phyloP scores from a whole-genome alignment of 441 rosid species.

The Breynia disticha region DNA sequence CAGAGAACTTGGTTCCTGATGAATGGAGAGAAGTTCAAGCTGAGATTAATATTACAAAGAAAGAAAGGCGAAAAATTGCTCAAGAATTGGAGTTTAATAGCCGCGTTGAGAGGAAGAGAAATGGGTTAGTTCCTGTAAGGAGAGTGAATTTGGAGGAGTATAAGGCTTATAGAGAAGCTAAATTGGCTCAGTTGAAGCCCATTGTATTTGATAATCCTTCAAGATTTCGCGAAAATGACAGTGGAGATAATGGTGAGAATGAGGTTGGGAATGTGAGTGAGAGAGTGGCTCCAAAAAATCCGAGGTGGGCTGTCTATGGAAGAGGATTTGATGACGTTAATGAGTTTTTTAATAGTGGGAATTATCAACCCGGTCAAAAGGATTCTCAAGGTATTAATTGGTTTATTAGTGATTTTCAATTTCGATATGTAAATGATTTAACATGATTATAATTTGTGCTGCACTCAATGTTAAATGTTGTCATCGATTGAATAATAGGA shows the following conservation, averaged over 20 bases:
- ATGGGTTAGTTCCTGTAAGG: conserved; percentile 50
- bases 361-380: conserved; percentile 45
- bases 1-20: conserved; percentile 74
- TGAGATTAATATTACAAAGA: conserved; percentile 71
- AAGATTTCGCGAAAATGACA: conserved; percentile 17
- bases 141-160: conserved; percentile 51
- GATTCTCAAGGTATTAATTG: conserved; percentile 42
- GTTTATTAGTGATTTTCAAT: not conserved
- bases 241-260: conserved; percentile 14
- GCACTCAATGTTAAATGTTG: not conserved
- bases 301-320: conserved; percentile 89
- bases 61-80: conserved; percentile 68
- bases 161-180: conserved; percentile 51
- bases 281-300: conserved; percentile 62
- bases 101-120: conserved; percentile 59
- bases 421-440: no score
- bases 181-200: conserved; percentile 52
- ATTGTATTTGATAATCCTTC: conserved; percentile 48
- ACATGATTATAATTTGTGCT: no score
- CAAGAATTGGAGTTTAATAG: conserved; percentile 67
- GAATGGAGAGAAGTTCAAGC: conserved; percentile 70
- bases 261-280: conserved; percentile 23
- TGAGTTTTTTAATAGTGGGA: conserved; percentile 48
- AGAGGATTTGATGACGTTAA: conserved; percentile 70
- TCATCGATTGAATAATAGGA: conserved; percentile 16